Base-by-base conservation (phyloP, 2,329 filamentous ascomycete genomes). In the Apiospora koreana region DNA sequence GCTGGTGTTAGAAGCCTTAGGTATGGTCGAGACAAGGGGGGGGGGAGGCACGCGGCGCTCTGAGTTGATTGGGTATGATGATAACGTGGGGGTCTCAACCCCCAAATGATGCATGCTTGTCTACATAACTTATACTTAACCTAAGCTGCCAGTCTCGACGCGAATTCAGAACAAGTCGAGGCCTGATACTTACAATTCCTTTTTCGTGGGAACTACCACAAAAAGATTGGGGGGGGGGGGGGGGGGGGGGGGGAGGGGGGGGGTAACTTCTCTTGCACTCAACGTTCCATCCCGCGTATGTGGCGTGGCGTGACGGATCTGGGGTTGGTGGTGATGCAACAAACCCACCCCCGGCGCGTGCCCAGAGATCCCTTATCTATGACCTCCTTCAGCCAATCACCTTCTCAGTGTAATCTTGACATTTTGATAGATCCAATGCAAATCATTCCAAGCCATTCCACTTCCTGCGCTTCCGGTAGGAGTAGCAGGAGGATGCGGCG, bases 361-460 rank as follows among this genome's bases (percentile, higher is more conserved):
- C 65, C 65, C 65, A 66, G 65, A 66, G 41, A 66, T 46, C 43
- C 66, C 66, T 68, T 68, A 68, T 68, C 66, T 68, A 48, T 38
- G 25, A 23, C 66, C 31, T 50, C 25, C 21, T 28, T 16, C 46
- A 46, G 45, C 66, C 66, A 68, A 68, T 66, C 41, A 66, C 21
- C 10, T 8, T 23, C 6, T 18, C n/a, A 25, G 41, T 31, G 64
- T 8, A 43, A 62, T 62, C 54, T 62, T n/a, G 31, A n/a, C 54
- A 23, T 14, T 23, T 62, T 18, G 5, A 38, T 62, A 38, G 31
- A 58, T 28, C 6, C 50, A 31, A 58, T 58, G 50, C 50, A 54
- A 31, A 18, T 4, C 2, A 12, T 31, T 7, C 48, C 25, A 18
- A 31, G 12, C 12, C 2, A 12, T 31, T 7, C 48, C 25, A 18